Evolutionary conservation across 176 grass and related monocot genomes (phyloP), one percentile per base, ranked within the genome.

Genomic region (Sorghum bicolor): DNA sequence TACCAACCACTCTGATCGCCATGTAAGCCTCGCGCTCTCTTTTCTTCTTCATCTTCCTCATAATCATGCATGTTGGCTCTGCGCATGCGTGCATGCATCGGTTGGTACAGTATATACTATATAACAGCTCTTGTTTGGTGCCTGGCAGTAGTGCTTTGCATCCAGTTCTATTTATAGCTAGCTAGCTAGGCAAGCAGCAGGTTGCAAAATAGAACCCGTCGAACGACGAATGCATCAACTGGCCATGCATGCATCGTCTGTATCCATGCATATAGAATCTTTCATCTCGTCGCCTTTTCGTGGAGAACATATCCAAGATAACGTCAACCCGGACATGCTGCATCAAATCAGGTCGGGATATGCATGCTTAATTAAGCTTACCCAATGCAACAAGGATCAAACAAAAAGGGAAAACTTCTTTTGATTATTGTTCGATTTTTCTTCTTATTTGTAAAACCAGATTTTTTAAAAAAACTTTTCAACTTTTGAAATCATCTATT

Each of bases 11-110:
- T 22, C 80, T 83, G 24, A 37, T 50, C 67, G 32, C 66, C 86
- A 88, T 88, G 86, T 72, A 88, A 83, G 65, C 73, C 86, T 82
- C 85, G 78, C 70, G 50, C 73, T 77, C 64, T 77, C 86, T 71
- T 30, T 64, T 64, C 61, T 1, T n/a, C 31, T 37, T 9, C n/a
- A 8, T 6, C 16, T 20, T 45, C 63, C 24, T 5, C 4, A 17
- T 15, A 14, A 47, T 10, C 53, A 1, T 55, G 5, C 6, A 8
- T 22, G 19, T 44, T 53, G 50, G 6, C 6, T 53, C 6, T 53
- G 43, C 43, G 11, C 11, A 13, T 13, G 41, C 10, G 11, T 44
- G 25, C 64, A 47, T 39, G 32, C 58, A 53, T 28, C 38, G 60
- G 58, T 74, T 22, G 8, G 2, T 25, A 26, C 25, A 5, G n/a